These are phyloP conservation scores for Aspergillus cavernicola DNA, from an alignment of 495 filamentous ascomycete species.

Conservation along the genomic window DNA sequence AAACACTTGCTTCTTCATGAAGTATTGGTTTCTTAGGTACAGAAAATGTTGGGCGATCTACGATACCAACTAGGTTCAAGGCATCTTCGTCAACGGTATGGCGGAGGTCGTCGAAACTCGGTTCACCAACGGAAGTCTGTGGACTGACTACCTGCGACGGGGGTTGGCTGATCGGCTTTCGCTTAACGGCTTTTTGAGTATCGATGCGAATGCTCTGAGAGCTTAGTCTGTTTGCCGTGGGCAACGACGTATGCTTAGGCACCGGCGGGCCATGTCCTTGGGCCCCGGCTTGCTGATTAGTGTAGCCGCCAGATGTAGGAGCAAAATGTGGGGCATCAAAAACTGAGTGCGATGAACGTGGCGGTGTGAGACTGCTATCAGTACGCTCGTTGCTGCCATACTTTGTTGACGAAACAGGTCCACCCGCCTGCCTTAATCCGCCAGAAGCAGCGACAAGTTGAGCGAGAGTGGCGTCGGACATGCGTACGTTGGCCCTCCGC, in stretches of 20 bases:
- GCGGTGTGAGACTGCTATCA: background rate
- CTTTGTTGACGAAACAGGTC: conserved; percentile 33
- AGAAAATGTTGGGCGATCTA: conserved; percentile 26
- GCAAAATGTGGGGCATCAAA: background rate
- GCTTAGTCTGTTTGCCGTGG: conserved; percentile 33
- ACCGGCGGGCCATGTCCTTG: conserved; percentile 18
- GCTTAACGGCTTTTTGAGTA: conserved; percentile 44
- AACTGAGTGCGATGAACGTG: background rate
- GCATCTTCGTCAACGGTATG: conserved; percentile 63
- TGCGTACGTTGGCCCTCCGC: conserved; percentile 70
- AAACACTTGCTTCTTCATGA: conserved; percentile 45
- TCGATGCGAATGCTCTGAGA: conserved; percentile 34
- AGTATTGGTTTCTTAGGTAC: conserved; percentile 27
- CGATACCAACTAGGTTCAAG: conserved; percentile 46
- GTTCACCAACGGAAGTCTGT: conserved; percentile 27
- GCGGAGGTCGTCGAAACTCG: conserved; percentile 61
- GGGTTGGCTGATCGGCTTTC: conserved; percentile 61
- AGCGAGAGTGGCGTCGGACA: conserved; percentile 75
- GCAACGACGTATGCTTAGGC: conserved; percentile 20
- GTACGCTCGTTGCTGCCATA: conserved; percentile 18
- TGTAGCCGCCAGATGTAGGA: background rate
- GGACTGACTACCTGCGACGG: conserved; percentile 14
- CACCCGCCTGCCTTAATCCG: conserved; percentile 34
- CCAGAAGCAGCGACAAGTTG: conserved; percentile 66
- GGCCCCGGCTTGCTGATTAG: background rate